These are phyloP conservation scores for Balamuthia mandrillaris DNA, from an alignment of 208 protist genomes.

Conservation along the genomic window DNA sequence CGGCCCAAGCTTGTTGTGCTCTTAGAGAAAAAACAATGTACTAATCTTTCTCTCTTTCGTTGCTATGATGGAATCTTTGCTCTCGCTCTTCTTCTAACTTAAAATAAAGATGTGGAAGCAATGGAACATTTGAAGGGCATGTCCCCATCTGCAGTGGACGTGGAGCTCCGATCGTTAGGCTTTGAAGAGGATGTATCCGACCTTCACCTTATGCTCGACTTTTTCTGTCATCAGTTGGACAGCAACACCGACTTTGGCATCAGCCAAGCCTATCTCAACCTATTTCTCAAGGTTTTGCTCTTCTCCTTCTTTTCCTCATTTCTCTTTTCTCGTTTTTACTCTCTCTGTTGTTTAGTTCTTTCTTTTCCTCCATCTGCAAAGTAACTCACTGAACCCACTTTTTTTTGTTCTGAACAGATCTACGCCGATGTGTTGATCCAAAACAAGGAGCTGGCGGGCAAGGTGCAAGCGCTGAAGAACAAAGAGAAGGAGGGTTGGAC, in stretches of 20 bases:
- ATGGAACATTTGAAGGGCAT: slow-evolving; percentile 25
- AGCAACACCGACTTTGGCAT: slow-evolving; percentile 52
- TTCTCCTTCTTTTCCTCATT: neutral
- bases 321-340: neutral
- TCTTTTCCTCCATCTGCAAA: neutral
- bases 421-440: slow-evolving; percentile 21
- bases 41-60: neutral
- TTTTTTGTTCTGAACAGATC: neutral
- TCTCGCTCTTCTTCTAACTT: neutral
- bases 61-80: slow-evolving; percentile 27
- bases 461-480: neutral
- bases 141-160: slow-evolving; percentile 56
- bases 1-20: slow-evolving; percentile 8
- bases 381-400: neutral
- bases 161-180: slow-evolving; percentile 52
- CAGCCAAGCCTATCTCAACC: slow-evolving; percentile 47
- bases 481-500: slow-evolving; percentile 21
- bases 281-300: slow-evolving; percentile 36
- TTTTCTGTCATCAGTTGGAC: slow-evolving; percentile 39
- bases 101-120: neutral
- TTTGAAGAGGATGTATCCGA: slow-evolving; percentile 19
- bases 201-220: slow-evolving; percentile 48
- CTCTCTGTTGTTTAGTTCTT: too few relatives aligned
- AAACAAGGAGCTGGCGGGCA: neutral
- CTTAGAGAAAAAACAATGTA: slow-evolving; percentile 13